Conservation (phyloP, 768 basidiomycete genomes). For the Leucosporidium scottii region DNA sequence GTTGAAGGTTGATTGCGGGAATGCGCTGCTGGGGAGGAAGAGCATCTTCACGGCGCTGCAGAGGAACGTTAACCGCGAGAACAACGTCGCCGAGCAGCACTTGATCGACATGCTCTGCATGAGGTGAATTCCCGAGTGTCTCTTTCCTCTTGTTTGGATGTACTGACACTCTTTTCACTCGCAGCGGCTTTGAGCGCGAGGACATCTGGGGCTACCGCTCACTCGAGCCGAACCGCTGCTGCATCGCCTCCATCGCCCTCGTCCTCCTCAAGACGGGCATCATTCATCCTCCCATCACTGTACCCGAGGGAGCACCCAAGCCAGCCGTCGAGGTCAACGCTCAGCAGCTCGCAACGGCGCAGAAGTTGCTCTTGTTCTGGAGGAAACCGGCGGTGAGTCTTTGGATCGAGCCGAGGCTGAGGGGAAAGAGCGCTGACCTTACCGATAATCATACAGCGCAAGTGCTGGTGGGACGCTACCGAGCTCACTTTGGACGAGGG, state of each 20-base stretch:
- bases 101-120: conserved; percentile 99
- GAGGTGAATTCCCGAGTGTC: conserved; percentile 56
- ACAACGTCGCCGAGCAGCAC: conserved; percentile 97
- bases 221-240: conserved; percentile 89
- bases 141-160: not conserved
- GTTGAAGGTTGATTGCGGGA: conserved; percentile 78
- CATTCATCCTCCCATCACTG: conserved; percentile 52
- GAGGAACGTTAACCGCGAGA: conserved; percentile 98
- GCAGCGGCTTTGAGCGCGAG: conserved; percentile 90
- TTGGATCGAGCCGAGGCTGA: not conserved
- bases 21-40: conserved; percentile 75
- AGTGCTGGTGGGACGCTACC: conserved; percentile 99
- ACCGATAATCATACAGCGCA: conserved; percentile 54
- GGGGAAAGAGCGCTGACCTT: not conserved
- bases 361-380: conserved; percentile 96
- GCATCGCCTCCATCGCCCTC: conserved; percentile 95
- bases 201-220: conserved; percentile 98
- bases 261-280: conserved; percentile 97
- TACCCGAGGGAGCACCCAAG: conserved; percentile 9
- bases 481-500: conserved; percentile 59
- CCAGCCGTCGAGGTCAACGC: conserved; percentile 74
- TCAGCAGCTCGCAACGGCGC: conserved; percentile 90
- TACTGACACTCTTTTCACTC: not conserved
- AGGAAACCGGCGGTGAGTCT: conserved; percentile 91
- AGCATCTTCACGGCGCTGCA: conserved; percentile 97